Evolutionary conservation across 2,329 filamentous ascomycete genomes (phyloP).

Genomic region (Colletotrichum trifolii): DNA sequence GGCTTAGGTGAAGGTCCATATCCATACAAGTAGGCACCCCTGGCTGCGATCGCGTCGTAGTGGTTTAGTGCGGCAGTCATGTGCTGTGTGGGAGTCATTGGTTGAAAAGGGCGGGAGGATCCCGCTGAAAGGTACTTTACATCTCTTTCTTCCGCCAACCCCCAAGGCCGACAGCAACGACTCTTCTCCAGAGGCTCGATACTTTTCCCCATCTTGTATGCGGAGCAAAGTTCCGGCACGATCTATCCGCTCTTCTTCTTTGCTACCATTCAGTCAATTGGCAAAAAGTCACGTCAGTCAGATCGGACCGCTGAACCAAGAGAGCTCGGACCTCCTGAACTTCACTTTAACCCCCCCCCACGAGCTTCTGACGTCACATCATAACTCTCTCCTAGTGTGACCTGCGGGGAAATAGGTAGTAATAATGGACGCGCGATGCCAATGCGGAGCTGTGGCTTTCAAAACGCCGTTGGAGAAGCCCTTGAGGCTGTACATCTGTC

Average conservation of each 20-base stretch:
- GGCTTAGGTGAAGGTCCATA: too few species aligned
- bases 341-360: neutral
- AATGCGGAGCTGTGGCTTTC: slow-evolving; percentile 73
- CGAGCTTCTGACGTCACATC: slow-evolving; percentile 19
- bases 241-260: too few species aligned
- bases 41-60: too few species aligned
- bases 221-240: too few species aligned
- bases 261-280: too few species aligned
- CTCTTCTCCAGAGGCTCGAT: too few species aligned
- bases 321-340: slow-evolving; percentile 8
- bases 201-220: too few species aligned
- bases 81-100: slow-evolving; percentile 9
- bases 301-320: neutral
- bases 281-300: neutral
- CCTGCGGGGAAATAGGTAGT: too few species aligned
- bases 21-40: too few species aligned
- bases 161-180: too few species aligned
- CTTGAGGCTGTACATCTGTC: slow-evolving; percentile 76
- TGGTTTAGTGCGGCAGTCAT: too few species aligned
- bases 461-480: slow-evolving; percentile 69
- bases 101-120: slow-evolving; percentile 28
- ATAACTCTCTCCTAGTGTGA: too few species aligned
- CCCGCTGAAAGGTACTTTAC: neutral
- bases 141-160: neutral
- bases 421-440: slow-evolving; percentile 69